A percentile compares a stretch with the other conserved stretches of the same genome.
phyloP scores from a whole-genome alignment of 2,329 filamentous ascomycete genomes.

The Fonsecaea multimorphosa region DNA sequence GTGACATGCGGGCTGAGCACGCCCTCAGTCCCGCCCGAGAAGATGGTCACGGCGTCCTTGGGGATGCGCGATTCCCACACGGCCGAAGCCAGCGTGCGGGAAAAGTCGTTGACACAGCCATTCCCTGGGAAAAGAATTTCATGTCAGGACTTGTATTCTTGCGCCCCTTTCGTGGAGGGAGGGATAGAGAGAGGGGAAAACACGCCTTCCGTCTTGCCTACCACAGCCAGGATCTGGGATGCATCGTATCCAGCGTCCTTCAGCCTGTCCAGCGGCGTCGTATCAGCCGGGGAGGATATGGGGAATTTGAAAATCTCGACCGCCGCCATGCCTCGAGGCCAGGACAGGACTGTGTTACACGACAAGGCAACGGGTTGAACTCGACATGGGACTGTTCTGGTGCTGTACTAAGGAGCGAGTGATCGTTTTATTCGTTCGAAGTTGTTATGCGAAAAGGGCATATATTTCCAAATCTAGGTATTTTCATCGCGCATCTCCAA shows the following conservation, averaged over 20 bases:
- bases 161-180: too few relatives aligned
- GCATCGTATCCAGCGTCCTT: conserved; percentile 42
- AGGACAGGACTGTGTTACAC: neutral
- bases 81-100: conserved; percentile 42
- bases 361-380: too few relatives aligned
- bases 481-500: neutral
- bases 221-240: conserved; percentile 42
- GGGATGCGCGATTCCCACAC: conserved; percentile 45
- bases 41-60: conserved; percentile 42
- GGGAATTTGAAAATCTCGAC: conserved; percentile 45
- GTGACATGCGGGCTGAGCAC: conserved; percentile 45
- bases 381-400: too few relatives aligned
- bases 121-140: conserved; percentile 39
- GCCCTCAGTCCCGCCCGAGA: conserved; percentile 45
- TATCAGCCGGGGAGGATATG: conserved; percentile 43
- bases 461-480: neutral
- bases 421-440: neutral
- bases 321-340: conserved; percentile 39
- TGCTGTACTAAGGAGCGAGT: neutral
- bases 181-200: neutral
- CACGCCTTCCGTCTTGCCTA: conserved; percentile 45
- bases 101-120: conserved; percentile 47
- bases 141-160: conserved; percentile 1
- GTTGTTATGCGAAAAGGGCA: too few relatives aligned
- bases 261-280: conserved; percentile 40